A percentile compares a stretch with the other conserved stretches of the same genome.
Evolutionary conservation across 352 stramenopile genomes (phyloP).

Genomic region (Halophytophthora batemanensis): DNA sequence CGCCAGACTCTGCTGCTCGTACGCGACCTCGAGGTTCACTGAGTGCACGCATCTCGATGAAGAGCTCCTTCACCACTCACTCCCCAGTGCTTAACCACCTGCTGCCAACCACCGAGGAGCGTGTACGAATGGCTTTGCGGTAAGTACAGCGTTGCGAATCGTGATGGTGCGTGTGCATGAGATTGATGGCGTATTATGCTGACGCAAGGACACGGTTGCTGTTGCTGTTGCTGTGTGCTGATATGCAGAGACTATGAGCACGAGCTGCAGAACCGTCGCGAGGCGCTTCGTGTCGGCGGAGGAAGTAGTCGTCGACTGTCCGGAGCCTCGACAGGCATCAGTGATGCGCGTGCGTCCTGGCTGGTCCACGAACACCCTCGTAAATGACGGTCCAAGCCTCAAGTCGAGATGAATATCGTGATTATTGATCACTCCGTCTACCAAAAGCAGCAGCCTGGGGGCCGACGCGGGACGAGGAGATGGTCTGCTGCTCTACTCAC

Average conservation of each 20-base stretch:
- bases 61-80: constrained; percentile 53
- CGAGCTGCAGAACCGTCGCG: constrained; percentile 30
- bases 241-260: constrained; percentile 35
- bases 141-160: constrained; percentile 17
- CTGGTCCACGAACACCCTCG: constrained; percentile 3
- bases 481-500: too few relatives aligned
- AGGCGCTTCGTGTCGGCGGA: constrained; percentile 7
- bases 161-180: neutral
- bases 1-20: neutral
- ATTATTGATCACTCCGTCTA: too few relatives aligned
- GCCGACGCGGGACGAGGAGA: too few relatives aligned
- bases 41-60: constrained; percentile 59
- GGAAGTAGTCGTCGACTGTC: neutral
- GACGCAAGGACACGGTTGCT: neutral
- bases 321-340: neutral
- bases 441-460: too few relatives aligned
- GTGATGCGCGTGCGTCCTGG: neutral
- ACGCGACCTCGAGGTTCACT: constrained; percentile 10
- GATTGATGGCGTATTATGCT: neutral
- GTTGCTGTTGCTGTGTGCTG: neutral
- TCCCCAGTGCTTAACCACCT: constrained; percentile 65
- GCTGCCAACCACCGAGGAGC: constrained; percentile 58
- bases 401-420: too few relatives aligned
- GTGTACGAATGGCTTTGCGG: constrained; percentile 47
- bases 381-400: too few relatives aligned